These are phyloP conservation scores for Candida piceae DNA, from an alignment of 805 yeast genomes.

Conservation along the genomic window DNA sequence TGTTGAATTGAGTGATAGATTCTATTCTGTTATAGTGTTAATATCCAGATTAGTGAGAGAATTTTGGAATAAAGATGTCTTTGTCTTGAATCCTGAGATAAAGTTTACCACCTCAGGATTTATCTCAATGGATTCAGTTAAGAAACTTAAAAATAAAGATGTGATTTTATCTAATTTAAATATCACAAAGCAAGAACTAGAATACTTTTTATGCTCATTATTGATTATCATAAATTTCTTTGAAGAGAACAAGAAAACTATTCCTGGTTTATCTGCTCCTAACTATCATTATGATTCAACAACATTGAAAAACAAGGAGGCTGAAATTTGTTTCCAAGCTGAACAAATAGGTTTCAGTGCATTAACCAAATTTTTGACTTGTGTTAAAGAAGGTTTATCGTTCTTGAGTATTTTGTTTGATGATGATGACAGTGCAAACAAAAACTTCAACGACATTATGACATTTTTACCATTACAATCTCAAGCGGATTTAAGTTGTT, in stretches of 20 bases:
- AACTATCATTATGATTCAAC: constrained; percentile 45
- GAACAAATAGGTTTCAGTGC: constrained; percentile 87
- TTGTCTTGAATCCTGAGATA: constrained; percentile 34
- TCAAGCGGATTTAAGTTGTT: constrained; percentile 59
- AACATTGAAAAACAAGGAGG: constrained; percentile 36
- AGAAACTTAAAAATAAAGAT: constrained; percentile 33
- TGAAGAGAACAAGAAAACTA: constrained; percentile 54
- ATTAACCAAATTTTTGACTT: constrained; percentile 63
- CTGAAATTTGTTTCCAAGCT: constrained; percentile 75
- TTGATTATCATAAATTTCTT: constrained; percentile 67
- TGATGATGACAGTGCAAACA: constrained; percentile 39
- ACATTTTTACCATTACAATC: constrained; percentile 62
- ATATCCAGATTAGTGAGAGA: constrained; percentile 74
- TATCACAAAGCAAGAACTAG: constrained; percentile 48
- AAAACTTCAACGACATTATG: constrained; percentile 59
- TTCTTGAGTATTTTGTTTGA: constrained; percentile 78
- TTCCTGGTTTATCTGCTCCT: constrained; percentile 59
- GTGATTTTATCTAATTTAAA: constrained; percentile 41
- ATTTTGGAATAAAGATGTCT: constrained; percentile 72
- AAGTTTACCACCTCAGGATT: constrained; percentile 33
- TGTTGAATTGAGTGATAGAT: constrained; percentile 87
- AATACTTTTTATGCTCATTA: constrained; percentile 66
- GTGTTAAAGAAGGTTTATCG: constrained; percentile 85
- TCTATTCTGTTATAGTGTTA: constrained; percentile 79
- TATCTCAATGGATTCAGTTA: constrained; percentile 34